These are phyloP conservation scores for Cenococcum geophilum DNA, from an alignment of 495 filamentous ascomycete genomes.

Conservation along the genomic window DNA sequence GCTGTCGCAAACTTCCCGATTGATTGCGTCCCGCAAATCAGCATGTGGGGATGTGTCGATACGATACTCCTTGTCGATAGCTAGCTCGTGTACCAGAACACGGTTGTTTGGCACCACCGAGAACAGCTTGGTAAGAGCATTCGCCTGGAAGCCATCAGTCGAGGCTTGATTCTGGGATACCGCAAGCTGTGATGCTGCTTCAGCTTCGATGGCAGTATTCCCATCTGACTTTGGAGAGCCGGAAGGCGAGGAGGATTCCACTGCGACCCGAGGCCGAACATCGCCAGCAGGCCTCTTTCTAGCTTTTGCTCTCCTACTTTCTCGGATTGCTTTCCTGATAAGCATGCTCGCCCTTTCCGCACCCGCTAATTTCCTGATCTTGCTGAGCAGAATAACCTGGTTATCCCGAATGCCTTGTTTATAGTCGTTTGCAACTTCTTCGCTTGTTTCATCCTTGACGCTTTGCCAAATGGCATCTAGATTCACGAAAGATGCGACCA, in stretches of 20 bases:
- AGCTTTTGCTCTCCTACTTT: slow-evolving; percentile 64
- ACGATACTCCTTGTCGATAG: slow-evolving; percentile 79
- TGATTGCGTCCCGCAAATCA: slow-evolving; percentile 47
- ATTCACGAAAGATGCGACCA: slow-evolving; percentile 93
- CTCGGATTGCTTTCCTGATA: slow-evolving; percentile 75
- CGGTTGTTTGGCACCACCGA: slow-evolving; percentile 77
- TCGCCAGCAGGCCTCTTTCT: slow-evolving; percentile 67
- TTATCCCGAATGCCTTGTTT: slow-evolving; percentile 89
- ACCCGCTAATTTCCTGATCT: slow-evolving; percentile 85
- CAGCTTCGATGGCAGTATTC: slow-evolving; percentile 11
- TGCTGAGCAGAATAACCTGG: slow-evolving; percentile 78
- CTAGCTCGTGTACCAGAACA: slow-evolving; percentile 79
- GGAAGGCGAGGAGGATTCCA: slow-evolving; percentile 16
- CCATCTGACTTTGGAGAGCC: slow-evolving; percentile 20
- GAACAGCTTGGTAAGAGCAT: slow-evolving; percentile 43
- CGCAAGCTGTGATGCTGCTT: slow-evolving; percentile 21
- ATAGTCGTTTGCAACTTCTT: slow-evolving; percentile 83
- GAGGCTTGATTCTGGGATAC: slow-evolving; percentile 3
- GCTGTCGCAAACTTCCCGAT: slow-evolving; percentile 62
- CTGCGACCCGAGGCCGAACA: slow-evolving; percentile 54
- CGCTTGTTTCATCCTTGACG: slow-evolving; percentile 82
- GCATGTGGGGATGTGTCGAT: slow-evolving; percentile 44
- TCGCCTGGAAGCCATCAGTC: slow-evolving; percentile 35
- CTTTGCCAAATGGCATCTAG: slow-evolving; percentile 94
- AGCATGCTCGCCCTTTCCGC: slow-evolving; percentile 72